Evolutionary conservation across 148 eudicot species (phyloP), one percentile per base, ranked within the genome.

Genomic region (Vaccinium corymbosum): DNA sequence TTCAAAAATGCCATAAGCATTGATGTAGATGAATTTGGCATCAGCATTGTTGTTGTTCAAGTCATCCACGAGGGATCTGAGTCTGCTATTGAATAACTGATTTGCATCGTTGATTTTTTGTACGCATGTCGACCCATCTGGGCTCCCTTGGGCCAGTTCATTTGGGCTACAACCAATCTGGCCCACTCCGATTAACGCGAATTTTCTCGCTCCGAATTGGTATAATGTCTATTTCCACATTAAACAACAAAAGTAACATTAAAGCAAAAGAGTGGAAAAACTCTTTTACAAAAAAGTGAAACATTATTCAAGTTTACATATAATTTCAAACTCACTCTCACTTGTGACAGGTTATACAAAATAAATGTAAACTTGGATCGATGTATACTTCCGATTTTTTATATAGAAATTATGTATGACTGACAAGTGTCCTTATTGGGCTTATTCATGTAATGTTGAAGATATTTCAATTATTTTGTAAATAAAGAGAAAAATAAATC

Each of bases 131-230:
- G 42, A 80, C 0, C 98, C 98, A 85, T 95, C 97, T 73, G 86
- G 83, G 84, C 98, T 93, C 81, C 88, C 87, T 86, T 89, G 93
- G 46, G 98, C 97, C 87, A 95, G 78, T 82, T 87, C 91, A 53
- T 92, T 94, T 70, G 89, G 87, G 71, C 83, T 84, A 71, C 91
- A 89, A 3, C 95, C 93, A 16, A 93, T 84, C 80, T 85, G 89
- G 1, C 92, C 95, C 22, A 93, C 52, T 42, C 93, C 95, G 14
- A 88, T 81, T 13, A 90, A 13, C 2, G 57, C 95, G 6, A 93
- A 53, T 56, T 86, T 93, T 61, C 95, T 89, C 74, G 93, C 95
- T 80, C 93, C 95, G 72, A 81, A 82, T 56, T 88, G 75, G 76
- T 89, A 85, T 57, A 89, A 12, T 5, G 85, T 85, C 89, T 89